Percentiles rank a stretch among this genome's conserved stretches.
These are phyloP conservation scores for Fomes fomentarius DNA, from an alignment of 1,284 basidiomycete genomes.

Conservation along the genomic window DNA sequence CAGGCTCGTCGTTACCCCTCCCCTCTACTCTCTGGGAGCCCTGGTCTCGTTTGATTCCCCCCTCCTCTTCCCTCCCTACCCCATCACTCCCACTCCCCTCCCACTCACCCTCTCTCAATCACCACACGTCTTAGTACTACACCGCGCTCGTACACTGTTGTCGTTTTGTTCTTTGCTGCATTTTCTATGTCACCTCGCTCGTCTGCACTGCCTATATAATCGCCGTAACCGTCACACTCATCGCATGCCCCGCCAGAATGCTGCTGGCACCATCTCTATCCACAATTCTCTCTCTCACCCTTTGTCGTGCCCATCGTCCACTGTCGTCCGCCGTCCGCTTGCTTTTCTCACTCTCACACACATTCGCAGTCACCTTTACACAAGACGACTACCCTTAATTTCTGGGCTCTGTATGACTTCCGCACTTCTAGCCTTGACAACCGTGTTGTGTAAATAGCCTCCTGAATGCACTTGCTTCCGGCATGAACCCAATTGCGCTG, in stretches of 20 bases:
- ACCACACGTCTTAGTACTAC: slow-evolving; percentile 21
- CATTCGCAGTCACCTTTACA: not conserved
- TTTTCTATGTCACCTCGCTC: slow-evolving; percentile 29
- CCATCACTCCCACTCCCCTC: no score
- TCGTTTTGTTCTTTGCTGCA: slow-evolving; percentile 32
- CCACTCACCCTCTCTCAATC: slow-evolving; percentile 5
- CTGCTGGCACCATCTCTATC: slow-evolving; percentile 2
- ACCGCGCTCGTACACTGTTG: slow-evolving; percentile 27
- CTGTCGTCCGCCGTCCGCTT: not conserved
- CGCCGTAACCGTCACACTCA: slow-evolving; percentile 16
- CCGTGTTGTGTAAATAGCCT: slow-evolving; percentile 7
- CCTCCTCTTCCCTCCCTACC: not conserved
- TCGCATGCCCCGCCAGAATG: slow-evolving; percentile 22
- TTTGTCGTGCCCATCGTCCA: not conserved
- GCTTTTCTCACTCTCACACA: not conserved
- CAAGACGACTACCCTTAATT: slow-evolving; percentile 3
- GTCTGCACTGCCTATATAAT: slow-evolving; percentile 27
- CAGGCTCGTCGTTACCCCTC: slow-evolving; percentile 23
- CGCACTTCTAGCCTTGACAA: not conserved
- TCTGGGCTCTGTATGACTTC: slow-evolving; percentile 12
- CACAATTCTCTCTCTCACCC: not conserved
- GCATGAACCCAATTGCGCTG: not conserved
- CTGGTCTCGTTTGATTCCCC: slow-evolving; percentile 4
- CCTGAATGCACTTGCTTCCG: not conserved
- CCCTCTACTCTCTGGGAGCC: slow-evolving; percentile 4